Evolutionary conservation across 805 yeast species (phyloP).

Genomic region (Candida mattraensis): DNA sequence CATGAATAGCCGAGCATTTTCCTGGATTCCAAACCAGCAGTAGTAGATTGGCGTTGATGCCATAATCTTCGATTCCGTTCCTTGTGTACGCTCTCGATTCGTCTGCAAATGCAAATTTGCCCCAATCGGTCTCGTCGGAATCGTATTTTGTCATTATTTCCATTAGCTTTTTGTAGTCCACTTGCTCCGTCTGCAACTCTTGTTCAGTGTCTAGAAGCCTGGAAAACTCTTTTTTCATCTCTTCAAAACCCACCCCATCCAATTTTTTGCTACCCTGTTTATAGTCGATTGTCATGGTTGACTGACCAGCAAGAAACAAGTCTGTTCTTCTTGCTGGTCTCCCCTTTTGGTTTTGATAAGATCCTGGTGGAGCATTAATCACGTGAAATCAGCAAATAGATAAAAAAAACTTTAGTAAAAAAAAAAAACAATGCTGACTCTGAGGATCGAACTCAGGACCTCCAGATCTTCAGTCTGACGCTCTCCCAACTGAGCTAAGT

Average conservation of each 20-base stretch:
- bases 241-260: slow-evolving; percentile 4
- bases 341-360: no score
- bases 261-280: no score
- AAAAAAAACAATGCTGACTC: slow-evolving; percentile 17
- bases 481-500: slow-evolving; percentile 27
- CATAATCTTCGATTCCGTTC: slow-evolving; percentile 74
- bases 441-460: slow-evolving; percentile 27
- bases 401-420: neutral
- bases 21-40: slow-evolving; percentile 73
- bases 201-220: slow-evolving; percentile 1
- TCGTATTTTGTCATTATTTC: slow-evolving; percentile 47
- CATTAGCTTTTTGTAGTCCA: slow-evolving; percentile 50
- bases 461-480: slow-evolving; percentile 26
- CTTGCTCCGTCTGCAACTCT: slow-evolving; percentile 39
- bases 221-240: slow-evolving; percentile 1
- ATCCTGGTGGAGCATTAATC: no score
- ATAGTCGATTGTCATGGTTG: slow-evolving; percentile 6
- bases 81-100: slow-evolving; percentile 52
- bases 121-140: slow-evolving; percentile 56
- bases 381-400: slow-evolving; percentile 3
- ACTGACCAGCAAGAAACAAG: neutral
- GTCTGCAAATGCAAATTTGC: slow-evolving; percentile 54
- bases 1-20: slow-evolving; percentile 63
- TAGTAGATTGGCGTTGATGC: slow-evolving; percentile 66
- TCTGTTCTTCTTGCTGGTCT: no score